These are phyloP conservation scores for Linum usitatissimum DNA, from an alignment of 345 rosid species.

Conservation along the genomic window DNA sequence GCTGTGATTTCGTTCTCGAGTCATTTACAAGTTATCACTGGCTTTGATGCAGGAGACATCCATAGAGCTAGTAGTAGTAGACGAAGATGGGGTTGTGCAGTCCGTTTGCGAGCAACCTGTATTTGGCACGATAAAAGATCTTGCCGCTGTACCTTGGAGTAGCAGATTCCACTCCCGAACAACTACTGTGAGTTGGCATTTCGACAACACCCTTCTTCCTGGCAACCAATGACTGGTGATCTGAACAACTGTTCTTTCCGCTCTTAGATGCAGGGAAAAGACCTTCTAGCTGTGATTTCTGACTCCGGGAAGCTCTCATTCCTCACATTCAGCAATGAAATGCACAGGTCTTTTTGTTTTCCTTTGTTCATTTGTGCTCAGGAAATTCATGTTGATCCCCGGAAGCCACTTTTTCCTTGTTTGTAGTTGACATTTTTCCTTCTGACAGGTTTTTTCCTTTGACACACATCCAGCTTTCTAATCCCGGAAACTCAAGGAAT, in stretches of 20 bases:
- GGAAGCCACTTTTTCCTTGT: neutral
- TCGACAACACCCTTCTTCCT: neutral
- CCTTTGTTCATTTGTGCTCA: slow-evolving; percentile 13
- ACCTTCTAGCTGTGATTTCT: slow-evolving; percentile 74
- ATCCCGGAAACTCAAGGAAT: slow-evolving; percentile 68
- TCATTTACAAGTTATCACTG: slow-evolving; percentile 12
- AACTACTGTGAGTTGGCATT: slow-evolving; percentile 35
- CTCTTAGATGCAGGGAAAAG: slow-evolving; percentile 57
- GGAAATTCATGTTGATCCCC: neutral
- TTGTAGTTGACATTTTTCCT: neutral
- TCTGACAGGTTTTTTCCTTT: slow-evolving; percentile 72
- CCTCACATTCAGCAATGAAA: slow-evolving; percentile 82
- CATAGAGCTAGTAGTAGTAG: slow-evolving; percentile 67
- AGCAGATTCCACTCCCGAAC: slow-evolving; percentile 31
- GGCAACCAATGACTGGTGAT: neutral
- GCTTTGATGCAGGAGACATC: slow-evolving; percentile 64
- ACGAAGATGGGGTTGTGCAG: slow-evolving; percentile 65
- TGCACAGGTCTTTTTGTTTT: slow-evolving; percentile 64
- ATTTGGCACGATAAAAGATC: slow-evolving; percentile 83
- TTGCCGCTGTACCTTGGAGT: slow-evolving; percentile 62
- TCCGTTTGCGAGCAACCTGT: slow-evolving; percentile 79
- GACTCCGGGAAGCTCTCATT: slow-evolving; percentile 99
- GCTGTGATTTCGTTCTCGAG: neutral
- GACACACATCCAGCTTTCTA: slow-evolving; percentile 67
- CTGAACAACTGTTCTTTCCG: slow-evolving; percentile 3